A percentile compares a stretch with the other conserved stretches of the same genome.
Conservation (phyloP, 495 filamentous ascomycete species). For the Penicillium macrosclerotiorum region DNA sequence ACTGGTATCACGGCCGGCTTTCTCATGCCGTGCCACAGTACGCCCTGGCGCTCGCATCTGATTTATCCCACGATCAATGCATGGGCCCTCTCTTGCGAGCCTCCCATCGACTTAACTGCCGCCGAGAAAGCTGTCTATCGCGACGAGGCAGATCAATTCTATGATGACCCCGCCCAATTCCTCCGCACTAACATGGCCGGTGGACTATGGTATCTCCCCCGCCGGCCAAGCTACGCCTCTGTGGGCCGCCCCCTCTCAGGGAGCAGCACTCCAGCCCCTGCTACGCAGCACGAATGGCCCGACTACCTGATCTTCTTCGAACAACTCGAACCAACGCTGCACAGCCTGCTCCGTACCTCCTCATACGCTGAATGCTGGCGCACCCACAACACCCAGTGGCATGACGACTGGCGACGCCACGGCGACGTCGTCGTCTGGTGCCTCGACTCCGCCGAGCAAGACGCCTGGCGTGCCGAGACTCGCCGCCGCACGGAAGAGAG, state of each 20-base stretch:
- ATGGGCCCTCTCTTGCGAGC: slow-evolving; percentile 89
- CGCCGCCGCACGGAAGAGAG: slow-evolving; percentile 19
- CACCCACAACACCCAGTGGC: slow-evolving; percentile 75
- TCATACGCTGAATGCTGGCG: slow-evolving; percentile 68
- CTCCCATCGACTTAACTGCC: slow-evolving; percentile 64
- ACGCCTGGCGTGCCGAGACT: slow-evolving; percentile 27
- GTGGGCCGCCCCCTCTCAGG: not conserved
- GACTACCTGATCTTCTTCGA: slow-evolving; percentile 65
- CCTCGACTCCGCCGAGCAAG: slow-evolving; percentile 38
- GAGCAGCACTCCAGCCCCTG: too few relatives aligned
- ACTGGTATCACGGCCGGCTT: slow-evolving; percentile 69
- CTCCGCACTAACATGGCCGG: slow-evolving; percentile 51
- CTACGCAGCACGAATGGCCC: slow-evolving; percentile 47
- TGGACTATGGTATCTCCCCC: slow-evolving; percentile 39
- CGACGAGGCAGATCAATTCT: slow-evolving; percentile 92
- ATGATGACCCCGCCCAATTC: slow-evolving; percentile 62
- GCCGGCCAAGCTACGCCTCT: slow-evolving; percentile 33
- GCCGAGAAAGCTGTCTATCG: slow-evolving; percentile 62
- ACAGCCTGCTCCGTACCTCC: slow-evolving; percentile 48
- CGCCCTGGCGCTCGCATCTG: slow-evolving; percentile 92
- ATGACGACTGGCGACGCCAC: slow-evolving; percentile 80
- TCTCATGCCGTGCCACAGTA: slow-evolving; percentile 96
- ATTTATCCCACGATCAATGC: slow-evolving; percentile 70
- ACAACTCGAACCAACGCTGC: slow-evolving; percentile 54
- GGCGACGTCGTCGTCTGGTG: slow-evolving; percentile 90